These are phyloP conservation scores for Chrysochromulina parva DNA, from an alignment of 78 protist species.

Conservation along the genomic window DNA sequence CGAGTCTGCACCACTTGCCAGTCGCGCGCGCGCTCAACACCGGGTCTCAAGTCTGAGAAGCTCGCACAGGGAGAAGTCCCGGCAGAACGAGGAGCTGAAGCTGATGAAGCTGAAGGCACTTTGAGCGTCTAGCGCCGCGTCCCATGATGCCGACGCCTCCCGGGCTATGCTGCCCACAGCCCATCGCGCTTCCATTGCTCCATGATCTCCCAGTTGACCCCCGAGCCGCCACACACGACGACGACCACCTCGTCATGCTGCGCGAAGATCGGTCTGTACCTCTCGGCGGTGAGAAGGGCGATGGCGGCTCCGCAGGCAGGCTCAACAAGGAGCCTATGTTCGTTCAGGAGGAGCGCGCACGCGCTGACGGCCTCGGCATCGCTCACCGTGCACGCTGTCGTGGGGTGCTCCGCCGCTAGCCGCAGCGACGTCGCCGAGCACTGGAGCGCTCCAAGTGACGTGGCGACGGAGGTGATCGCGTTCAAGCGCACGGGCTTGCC, in stretches of 20 bases:
- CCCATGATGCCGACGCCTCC: too few species aligned
- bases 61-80: too few species aligned
- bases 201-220: background rate
- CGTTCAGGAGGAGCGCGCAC: conserved; percentile 47
- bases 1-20: too few species aligned
- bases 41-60: too few species aligned
- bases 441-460: conserved; percentile 29
- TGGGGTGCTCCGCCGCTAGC: background rate
- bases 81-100: too few species aligned
- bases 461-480: conserved; percentile 23
- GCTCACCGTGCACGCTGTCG: background rate
- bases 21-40: too few species aligned
- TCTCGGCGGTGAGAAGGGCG: conserved; percentile 15
- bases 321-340: conserved; percentile 62
- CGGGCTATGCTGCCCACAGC: background rate
- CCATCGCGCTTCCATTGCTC: background rate
- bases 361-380: conserved; percentile 68
- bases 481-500: background rate
- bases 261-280: background rate
- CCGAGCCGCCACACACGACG: conserved; percentile 16
- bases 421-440: background rate
- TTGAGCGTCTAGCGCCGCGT: too few species aligned
- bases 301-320: conserved; percentile 70
- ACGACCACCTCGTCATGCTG: background rate
- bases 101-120: too few species aligned